Evolutionary conservation across 306 rosid species (phyloP).

Genomic region (Dryas octopetala): DNA sequence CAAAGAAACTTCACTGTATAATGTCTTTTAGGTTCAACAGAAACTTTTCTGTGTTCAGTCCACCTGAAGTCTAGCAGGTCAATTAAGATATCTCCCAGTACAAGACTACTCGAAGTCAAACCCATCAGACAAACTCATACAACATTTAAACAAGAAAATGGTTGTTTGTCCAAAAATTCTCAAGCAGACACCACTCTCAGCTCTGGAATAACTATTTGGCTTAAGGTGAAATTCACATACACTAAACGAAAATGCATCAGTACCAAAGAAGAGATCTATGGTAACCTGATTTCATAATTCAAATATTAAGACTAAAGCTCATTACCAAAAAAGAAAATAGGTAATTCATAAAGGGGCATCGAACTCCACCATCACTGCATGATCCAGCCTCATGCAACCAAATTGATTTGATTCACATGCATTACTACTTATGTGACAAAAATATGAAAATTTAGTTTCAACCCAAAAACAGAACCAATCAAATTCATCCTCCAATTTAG

Average conservation of each 20-base stretch:
- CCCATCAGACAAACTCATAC: background rate
- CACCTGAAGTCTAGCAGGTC: slow-evolving; percentile 2
- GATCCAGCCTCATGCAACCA: slow-evolving; percentile 25
- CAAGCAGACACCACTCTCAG: background rate
- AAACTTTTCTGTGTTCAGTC: background rate
- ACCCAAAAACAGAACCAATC: slow-evolving; percentile 20
- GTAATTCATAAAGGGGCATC: background rate
- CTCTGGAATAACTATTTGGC: background rate
- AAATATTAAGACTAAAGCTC: slow-evolving; percentile 1
- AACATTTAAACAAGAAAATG: background rate
- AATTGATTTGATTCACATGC: slow-evolving; percentile 9
- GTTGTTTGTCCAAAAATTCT: background rate
- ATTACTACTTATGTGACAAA: slow-evolving; percentile 15
- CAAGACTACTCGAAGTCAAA: background rate
- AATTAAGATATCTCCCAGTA: background rate
- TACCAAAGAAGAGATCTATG: background rate
- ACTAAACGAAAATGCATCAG: slow-evolving; percentile 1
- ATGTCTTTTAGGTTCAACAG: background rate
- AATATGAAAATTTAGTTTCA: background rate
- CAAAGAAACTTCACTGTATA: background rate
- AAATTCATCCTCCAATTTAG: slow-evolving; percentile 22
- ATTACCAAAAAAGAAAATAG: background rate
- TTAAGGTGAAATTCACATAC: background rate
- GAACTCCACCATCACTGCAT: slow-evolving; percentile 23
- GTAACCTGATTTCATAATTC: slow-evolving; percentile 3